Base-by-base conservation (phyloP, 2,329 filamentous ascomycete species). In the Epichloe sibirici region DNA sequence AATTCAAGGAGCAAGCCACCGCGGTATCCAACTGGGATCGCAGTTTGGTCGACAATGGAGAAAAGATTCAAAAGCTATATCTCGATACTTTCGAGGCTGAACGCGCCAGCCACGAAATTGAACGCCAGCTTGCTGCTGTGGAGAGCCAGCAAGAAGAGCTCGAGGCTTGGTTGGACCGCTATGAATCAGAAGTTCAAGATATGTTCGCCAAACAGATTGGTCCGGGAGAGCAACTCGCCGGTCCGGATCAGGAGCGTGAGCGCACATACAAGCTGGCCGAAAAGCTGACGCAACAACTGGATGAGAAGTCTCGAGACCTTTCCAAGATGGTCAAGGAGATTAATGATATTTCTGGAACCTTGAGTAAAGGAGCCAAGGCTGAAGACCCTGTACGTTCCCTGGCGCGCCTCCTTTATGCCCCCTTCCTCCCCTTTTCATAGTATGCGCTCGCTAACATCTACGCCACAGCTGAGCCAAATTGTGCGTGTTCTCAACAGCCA, bases 271-370 rank as follows among this genome's bases (percentile, higher is more conserved):
- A 95, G 76, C 75, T 94, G 50, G 93, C 93, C 2, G 93, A 98
- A 75, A 93, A 89, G 69, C 78, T 96, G 58, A 89, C 89, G 11
- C 88, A 95, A 65, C 83, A 88, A 58, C 75, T 98, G 58, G 90
- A 95, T 53, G 90, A 95, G 61, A 94, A 97, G 82, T 90, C 89
- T 64, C 88, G 89, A 65, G 90, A 95, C 65, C 75, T 98, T 57
- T 83, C 82, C 47, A 91, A 89, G 71, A 97, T 98, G 90, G 95
- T 98, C 61, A 90, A 95, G 65, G 93, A 97, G 70, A 95, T 98
- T 66, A 98, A 98, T 66, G 82, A 85, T 60, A 91, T 94, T 56
- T 93, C 88, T n/a, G 80, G 87, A 51, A 89, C 84, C 25, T 73
- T 98, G 58, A 91, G 83, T 76, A 95, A 94, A 77, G 89, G 86